These are phyloP conservation scores for Globisporangium irregulare DNA, from an alignment of 352 stramenopile species.

Conservation along the genomic window DNA sequence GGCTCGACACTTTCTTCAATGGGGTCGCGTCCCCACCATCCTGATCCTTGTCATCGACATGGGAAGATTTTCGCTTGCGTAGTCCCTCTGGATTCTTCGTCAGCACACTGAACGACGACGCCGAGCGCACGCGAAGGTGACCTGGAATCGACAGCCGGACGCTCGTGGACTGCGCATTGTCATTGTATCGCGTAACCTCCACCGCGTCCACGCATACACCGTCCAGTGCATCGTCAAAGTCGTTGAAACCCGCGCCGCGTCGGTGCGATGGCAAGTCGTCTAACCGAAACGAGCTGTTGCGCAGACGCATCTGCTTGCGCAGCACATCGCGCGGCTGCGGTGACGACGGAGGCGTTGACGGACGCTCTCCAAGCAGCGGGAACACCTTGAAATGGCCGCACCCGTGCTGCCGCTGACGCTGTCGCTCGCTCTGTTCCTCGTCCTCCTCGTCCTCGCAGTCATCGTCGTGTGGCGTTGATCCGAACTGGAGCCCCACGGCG, in stretches of 20 bases:
- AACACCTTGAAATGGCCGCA: conserved; percentile 50
- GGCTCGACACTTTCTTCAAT: conserved; percentile 72
- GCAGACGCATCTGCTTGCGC: conserved; percentile 55
- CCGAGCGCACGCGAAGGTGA: conserved; percentile 36
- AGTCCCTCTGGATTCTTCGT: conserved; percentile 67
- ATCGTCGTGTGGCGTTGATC: conserved; percentile 18
- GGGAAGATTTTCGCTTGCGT: conserved; percentile 72
- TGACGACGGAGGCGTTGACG: conserved; percentile 73
- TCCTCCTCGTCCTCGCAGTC: conserved; percentile 22
- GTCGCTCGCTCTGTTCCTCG: conserved; percentile 21
- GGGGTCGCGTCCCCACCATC: conserved; percentile 16
- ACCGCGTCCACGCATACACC: conserved; percentile 60
- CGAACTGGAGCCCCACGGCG: conserved; percentile 32
- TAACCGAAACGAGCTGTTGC: conserved; percentile 38
- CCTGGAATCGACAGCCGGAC: conserved; percentile 52
- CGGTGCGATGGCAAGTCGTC: conserved; percentile 16
- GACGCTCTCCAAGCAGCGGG: conserved; percentile 33
- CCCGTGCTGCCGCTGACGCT: conserved; percentile 1
- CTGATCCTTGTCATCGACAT: conserved; percentile 41
- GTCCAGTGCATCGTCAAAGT: conserved; percentile 4
- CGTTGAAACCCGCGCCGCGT: conserved; percentile 20
- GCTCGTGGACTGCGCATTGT: conserved; percentile 11
- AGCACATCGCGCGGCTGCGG: conserved; percentile 73
- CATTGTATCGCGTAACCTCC: conserved; percentile 44
- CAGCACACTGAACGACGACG: conserved; percentile 57